phyloP scores from a whole-genome alignment of 345 rosid genomes.

The Triadica sebifera region DNA sequence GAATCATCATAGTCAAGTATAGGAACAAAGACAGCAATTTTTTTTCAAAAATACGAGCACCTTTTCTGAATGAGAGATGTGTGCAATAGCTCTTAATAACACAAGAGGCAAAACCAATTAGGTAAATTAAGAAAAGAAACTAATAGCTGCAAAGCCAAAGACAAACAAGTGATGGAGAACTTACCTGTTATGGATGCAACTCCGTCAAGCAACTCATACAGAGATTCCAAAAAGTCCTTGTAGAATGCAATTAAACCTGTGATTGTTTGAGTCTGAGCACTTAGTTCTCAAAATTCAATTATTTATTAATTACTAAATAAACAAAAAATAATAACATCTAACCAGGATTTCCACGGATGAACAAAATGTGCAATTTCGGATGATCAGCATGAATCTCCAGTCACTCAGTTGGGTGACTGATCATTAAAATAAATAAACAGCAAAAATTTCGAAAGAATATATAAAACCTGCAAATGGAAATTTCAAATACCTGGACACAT shows the following conservation, averaged over 20 bases:
- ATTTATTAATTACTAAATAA: neutral
- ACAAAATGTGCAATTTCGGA: conserved; percentile 54
- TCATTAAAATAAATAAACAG: conserved; percentile 4
- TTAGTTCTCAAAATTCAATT: neutral
- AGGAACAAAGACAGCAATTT: neutral
- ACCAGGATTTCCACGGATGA: conserved; percentile 57
- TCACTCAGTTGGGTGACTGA: conserved; percentile 59
- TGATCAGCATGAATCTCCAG: conserved; percentile 63
- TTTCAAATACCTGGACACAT: conserved; percentile 52
- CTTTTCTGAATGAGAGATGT: conserved; percentile 67
- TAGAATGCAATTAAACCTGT: conserved; percentile 71
- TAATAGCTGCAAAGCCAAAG: neutral
- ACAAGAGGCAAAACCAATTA: neutral
- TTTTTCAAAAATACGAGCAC: conserved; percentile 29
- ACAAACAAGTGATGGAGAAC: neutral
- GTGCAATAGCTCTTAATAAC: conserved; percentile 57
- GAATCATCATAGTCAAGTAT: neutral
- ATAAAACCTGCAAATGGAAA: neutral
- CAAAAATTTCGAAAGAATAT: neutral
- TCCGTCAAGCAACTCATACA: conserved; percentile 58
- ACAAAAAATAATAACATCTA: neutral
- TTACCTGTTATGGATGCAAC: conserved; percentile 45
- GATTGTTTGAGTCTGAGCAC: neutral
- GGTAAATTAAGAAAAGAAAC: neutral
- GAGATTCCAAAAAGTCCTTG: conserved; percentile 71